Conservation (phyloP, 1,284 basidiomycete genomes). For the Sutorius eximius region DNA sequence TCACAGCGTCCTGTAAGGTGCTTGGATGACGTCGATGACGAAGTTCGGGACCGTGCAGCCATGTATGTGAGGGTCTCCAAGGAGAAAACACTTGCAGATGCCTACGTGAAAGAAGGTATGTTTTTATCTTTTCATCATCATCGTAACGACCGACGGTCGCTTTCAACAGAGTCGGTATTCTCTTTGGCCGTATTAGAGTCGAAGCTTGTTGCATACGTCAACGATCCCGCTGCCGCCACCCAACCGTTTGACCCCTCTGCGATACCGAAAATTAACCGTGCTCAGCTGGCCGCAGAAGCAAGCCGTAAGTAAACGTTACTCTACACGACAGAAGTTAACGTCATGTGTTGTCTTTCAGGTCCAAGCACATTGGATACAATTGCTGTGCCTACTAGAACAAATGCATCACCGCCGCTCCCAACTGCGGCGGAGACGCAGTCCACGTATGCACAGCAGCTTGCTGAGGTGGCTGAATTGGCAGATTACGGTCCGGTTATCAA, state of each 20-base stretch:
- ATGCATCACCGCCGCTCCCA: slow-evolving; percentile 64
- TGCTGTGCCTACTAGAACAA: slow-evolving; percentile 65
- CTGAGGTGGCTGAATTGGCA: slow-evolving; percentile 84
- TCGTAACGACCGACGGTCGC: background rate
- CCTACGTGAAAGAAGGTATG: slow-evolving; percentile 88
- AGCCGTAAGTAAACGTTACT: slow-evolving; percentile 58
- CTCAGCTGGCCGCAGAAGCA: slow-evolving; percentile 84
- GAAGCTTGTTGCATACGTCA: slow-evolving; percentile 87
- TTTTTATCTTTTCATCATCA: background rate
- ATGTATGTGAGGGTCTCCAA: slow-evolving; percentile 88
- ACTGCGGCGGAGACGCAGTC: slow-evolving; percentile 84
- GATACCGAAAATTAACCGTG: slow-evolving; percentile 89
- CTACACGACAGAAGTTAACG: background rate
- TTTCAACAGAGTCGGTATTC: slow-evolving; percentile 78
- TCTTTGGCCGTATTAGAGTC: slow-evolving; percentile 85
- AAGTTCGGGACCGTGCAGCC: slow-evolving; percentile 97
- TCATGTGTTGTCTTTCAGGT: slow-evolving; percentile 43
- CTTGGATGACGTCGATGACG: slow-evolving; percentile 97
- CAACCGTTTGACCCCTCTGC: slow-evolving; percentile 78
- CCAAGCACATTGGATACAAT: slow-evolving; percentile 84
- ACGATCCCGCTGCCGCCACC: slow-evolving; percentile 66
- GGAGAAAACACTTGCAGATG: slow-evolving; percentile 78
- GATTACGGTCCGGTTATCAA: slow-evolving; percentile 87
- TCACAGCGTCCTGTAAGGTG: slow-evolving; percentile 57
- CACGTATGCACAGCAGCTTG: slow-evolving; percentile 82